A percentile compares a stretch with the other conserved stretches of the same genome.
Evolutionary conservation across 2,329 filamentous ascomycete species (phyloP).

Genomic region (Penicillium griseofulvum): DNA sequence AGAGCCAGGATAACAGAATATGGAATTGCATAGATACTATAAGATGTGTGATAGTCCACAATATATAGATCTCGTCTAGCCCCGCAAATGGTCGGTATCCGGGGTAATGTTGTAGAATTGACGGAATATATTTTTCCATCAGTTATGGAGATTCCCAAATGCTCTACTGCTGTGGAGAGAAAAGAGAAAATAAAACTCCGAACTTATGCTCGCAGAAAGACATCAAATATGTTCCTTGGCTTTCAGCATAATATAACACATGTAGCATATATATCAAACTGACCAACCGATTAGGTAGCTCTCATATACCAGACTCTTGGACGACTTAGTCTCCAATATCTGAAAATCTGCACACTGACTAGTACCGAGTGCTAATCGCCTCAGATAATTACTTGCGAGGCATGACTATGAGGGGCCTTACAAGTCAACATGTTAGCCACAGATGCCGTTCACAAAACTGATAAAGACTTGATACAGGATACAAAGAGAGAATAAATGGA

Average conservation of each 20-base stretch:
- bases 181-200: neutral
- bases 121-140: constrained; percentile 15
- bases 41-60: neutral
- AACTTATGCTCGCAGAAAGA: neutral
- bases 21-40: too few relatives aligned
- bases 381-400: neutral
- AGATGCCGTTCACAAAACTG: too few relatives aligned
- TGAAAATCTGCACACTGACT: neutral
- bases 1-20: neutral
- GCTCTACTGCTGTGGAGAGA: too few relatives aligned
- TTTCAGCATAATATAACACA: neutral
- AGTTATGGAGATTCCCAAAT: neutral
- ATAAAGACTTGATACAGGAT: too few relatives aligned
- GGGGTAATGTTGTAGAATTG: constrained; percentile 9
- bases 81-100: constrained; percentile 13
- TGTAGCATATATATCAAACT: neutral
- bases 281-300: too few relatives aligned
- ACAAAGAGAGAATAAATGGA: too few relatives aligned
- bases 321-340: too few relatives aligned
- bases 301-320: neutral
- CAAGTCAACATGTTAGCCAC: neutral
- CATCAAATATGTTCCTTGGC: neutral
- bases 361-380: too few relatives aligned
- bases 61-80: constrained; percentile 9
- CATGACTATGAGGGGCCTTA: too few relatives aligned